phyloP scores from a whole-genome alignment of 2,329 filamentous ascomycete genomes.

The Diplocarpon mali region DNA sequence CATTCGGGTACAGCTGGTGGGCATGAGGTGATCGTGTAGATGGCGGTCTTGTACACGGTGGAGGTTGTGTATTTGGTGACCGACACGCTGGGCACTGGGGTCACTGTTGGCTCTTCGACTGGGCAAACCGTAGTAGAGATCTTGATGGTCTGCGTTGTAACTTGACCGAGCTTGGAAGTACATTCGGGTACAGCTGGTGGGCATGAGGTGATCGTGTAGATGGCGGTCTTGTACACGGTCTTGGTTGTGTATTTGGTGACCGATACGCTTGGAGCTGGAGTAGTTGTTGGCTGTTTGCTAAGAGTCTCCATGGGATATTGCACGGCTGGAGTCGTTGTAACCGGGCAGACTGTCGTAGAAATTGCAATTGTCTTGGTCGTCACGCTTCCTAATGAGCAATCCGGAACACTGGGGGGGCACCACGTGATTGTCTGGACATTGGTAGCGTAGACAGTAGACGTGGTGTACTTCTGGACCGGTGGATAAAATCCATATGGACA shows the following conservation, averaged over 20 bases:
- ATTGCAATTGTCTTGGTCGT: slow-evolving; percentile 30
- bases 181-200: slow-evolving; percentile 38
- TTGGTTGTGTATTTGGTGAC: slow-evolving; percentile 27
- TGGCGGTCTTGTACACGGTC: slow-evolving; percentile 39
- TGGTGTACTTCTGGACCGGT: slow-evolving; percentile 3
- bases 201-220: slow-evolving; percentile 41
- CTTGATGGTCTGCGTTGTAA: slow-evolving; percentile 32
- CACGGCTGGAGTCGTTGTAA: slow-evolving; percentile 10
- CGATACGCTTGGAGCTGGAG: background rate
- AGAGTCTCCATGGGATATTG: slow-evolving; percentile 19
- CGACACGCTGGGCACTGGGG: background rate
- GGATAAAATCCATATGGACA: too few relatives aligned
- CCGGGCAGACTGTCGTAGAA: slow-evolving; percentile 31
- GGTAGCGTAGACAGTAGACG: slow-evolving; percentile 38
- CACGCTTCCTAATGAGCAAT: slow-evolving; percentile 36
- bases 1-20: slow-evolving; percentile 38
- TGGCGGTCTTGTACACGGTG: slow-evolving; percentile 39
- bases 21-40: slow-evolving; percentile 41
- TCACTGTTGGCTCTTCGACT: too few relatives aligned
- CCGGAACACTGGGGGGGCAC: slow-evolving; percentile 34
- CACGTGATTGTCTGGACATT: slow-evolving; percentile 39
- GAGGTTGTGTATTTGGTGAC: slow-evolving; percentile 27
- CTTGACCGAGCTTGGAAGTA: slow-evolving; percentile 32
- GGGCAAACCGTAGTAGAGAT: slow-evolving; percentile 33
- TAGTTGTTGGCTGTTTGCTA: slow-evolving; percentile 1